Conservation (phyloP, 345 rosid genomes). For the Acer campestre region DNA sequence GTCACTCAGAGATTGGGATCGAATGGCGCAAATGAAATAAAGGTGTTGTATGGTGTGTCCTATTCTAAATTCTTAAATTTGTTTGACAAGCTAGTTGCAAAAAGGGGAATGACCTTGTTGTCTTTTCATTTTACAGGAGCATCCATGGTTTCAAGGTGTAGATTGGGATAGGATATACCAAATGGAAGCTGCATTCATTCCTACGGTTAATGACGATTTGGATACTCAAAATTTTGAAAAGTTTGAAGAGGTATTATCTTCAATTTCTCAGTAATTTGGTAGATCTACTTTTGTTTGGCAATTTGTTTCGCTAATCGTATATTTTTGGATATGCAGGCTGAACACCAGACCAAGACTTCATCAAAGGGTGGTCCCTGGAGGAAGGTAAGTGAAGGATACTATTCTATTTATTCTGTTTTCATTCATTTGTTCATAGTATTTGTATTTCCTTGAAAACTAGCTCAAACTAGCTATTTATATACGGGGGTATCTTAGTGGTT, state of each 20-base stretch:
- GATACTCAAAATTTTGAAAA: slow-evolving; percentile 97
- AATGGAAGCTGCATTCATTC: slow-evolving; percentile 89
- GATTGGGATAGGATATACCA: slow-evolving; percentile 83
- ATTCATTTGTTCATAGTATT: background rate
- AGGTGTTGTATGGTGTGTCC: slow-evolving; percentile 76
- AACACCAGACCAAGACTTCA: slow-evolving; percentile 38
- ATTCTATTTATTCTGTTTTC: slow-evolving; percentile 3
- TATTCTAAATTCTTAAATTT: slow-evolving; percentile 40
- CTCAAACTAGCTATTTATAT: too few relatives aligned
- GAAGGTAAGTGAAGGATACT: slow-evolving; percentile 46
- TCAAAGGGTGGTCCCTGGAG: slow-evolving; percentile 81
- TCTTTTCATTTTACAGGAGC: slow-evolving; percentile 54
- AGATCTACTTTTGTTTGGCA: background rate
- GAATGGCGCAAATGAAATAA: slow-evolving; percentile 81
- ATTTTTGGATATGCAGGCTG: slow-evolving; percentile 38
- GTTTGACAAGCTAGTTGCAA: slow-evolving; percentile 18
- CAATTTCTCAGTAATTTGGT: slow-evolving; percentile 8
- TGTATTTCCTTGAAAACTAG: background rate
- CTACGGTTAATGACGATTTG: slow-evolving; percentile 86
- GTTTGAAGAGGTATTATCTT: slow-evolving; percentile 73
- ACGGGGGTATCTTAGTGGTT: too few relatives aligned
- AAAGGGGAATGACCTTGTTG: slow-evolving; percentile 28
- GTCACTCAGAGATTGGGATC: slow-evolving; percentile 86
- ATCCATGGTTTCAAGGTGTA: slow-evolving; percentile 74
- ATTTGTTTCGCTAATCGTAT: slow-evolving; percentile 18